Evolutionary conservation across 2,329 filamentous ascomycete genomes (phyloP), one percentile per base, ranked within the genome.

Genomic region (Fusarium pininemorale): DNA sequence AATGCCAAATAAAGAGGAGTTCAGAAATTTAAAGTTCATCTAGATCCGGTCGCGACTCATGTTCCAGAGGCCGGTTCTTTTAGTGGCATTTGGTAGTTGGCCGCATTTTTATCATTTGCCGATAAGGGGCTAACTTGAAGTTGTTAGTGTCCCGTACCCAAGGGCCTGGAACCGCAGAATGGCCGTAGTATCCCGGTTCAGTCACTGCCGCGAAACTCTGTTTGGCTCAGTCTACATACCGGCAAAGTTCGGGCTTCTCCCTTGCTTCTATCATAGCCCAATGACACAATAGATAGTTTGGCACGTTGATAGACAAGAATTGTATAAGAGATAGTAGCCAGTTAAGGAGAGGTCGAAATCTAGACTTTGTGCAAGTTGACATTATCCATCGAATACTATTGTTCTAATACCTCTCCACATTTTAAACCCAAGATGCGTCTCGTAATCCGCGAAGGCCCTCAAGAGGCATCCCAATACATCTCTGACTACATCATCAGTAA

Each of bases 401-500:
- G 10, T 38, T 51, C 30, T 5, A 24, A 28, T 20, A 38, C 16
- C 7, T 6, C 11, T 13, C 42, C n/a, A 37, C 16, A 14, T 26
- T 9, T 45, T 2, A 6, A 6, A 28, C 3, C 7, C 50, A 66
- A 50, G 1, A 66, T 66, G 64, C 64, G 62, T 66, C 30, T 66
- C 18, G 62, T 66, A 4, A 66, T 66, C 30, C 64, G 44, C 18
- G 38, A 66, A 28, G 39, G 64, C 26, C 62, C 62, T 2, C 44
- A 39, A n/a, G 64, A 66, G 50, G 64, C 64, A 59, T 66, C 64
- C 0, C 28, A 44, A 30, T 66, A 66, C n/a, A 59, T 66, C 26
- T 42, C 64, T 32, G 64, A 66, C n/a, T 66, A 66, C 26, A 66
- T 66, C 18, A 66, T 66, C 50, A 28, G 64, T 66, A 58, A 66